These are phyloP conservation scores for Pouteria glomerata DNA, from an alignment of 148 eudicot species.

Conservation along the genomic window DNA sequence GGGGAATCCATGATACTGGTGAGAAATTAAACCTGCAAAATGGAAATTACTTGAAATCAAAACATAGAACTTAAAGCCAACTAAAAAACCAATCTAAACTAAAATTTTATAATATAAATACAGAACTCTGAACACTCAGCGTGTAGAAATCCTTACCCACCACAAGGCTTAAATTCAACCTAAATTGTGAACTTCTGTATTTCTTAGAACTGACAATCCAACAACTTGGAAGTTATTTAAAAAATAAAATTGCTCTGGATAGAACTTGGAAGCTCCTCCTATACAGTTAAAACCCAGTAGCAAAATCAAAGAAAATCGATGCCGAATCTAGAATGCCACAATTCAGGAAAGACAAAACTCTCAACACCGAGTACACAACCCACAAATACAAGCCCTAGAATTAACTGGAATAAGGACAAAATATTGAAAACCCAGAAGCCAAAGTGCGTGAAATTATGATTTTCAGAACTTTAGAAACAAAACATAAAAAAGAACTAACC, in stretches of 20 bases:
- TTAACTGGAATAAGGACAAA: background rate
- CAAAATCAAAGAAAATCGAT: background rate
- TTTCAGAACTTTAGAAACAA: background rate
- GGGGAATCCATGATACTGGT: conserved; percentile 58
- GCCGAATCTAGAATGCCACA: background rate
- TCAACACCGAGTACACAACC: background rate
- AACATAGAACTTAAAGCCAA: background rate
- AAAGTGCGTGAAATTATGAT: background rate
- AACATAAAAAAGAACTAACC: background rate
- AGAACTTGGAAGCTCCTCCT: background rate
- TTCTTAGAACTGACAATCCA: conserved; percentile 5
- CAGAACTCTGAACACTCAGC: background rate
- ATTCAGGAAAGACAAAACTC: background rate
- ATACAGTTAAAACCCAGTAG: background rate
- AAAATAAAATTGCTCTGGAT: background rate
- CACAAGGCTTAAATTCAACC: conserved; percentile 18
- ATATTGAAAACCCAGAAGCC: background rate
- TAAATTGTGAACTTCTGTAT: background rate
- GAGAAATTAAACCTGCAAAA: conserved; percentile 28
- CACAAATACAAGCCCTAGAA: background rate
- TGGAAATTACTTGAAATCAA: conserved; percentile 6
- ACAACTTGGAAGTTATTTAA: conserved; percentile 6
- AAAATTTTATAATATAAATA: background rate
- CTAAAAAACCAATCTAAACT: conserved; percentile 16
- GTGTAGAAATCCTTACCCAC: background rate